These are phyloP conservation scores for Pisolithus orientalis DNA, from an alignment of 768 basidiomycete species.

Conservation along the genomic window DNA sequence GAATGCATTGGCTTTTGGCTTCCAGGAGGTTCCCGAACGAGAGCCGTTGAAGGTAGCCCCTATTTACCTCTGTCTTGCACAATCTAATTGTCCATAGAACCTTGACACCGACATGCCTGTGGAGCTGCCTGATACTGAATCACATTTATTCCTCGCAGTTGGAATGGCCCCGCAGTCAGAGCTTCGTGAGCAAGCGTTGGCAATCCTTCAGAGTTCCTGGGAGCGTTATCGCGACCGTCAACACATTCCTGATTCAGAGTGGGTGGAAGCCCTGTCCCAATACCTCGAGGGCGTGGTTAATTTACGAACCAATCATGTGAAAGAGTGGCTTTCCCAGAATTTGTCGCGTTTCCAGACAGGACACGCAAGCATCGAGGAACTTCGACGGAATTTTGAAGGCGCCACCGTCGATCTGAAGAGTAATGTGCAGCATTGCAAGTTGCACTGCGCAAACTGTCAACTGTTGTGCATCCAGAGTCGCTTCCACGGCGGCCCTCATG, in stretches of 20 bases:
- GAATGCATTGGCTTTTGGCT: conserved; percentile 39
- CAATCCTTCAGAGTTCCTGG: conserved; percentile 22
- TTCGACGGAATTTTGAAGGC: conserved; percentile 36
- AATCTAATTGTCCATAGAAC: conserved; percentile 28
- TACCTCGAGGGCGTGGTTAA: conserved; percentile 34
- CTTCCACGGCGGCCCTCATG: conserved; percentile 38
- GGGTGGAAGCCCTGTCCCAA: conserved; percentile 28
- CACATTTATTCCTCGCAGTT: conserved; percentile 25
- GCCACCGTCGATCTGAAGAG: conserved; percentile 36
- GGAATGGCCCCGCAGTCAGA: background rate
- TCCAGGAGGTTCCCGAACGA: conserved; percentile 33
- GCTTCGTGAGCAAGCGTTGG: conserved; percentile 2
- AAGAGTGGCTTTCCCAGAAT: conserved; percentile 41
- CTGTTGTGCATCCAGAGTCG: conserved; percentile 39
- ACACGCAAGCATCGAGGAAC: conserved; percentile 36
- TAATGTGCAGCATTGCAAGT: conserved; percentile 40
- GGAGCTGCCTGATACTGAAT: conserved; percentile 24
- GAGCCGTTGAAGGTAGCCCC: conserved; percentile 41
- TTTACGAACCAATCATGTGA: conserved; percentile 37
- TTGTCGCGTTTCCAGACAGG: conserved; percentile 35
- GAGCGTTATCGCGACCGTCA: conserved; percentile 19
- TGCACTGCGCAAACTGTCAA: conserved; percentile 39
- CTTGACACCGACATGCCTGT: conserved; percentile 39
- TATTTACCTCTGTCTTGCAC: background rate
- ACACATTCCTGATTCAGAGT: conserved; percentile 28